Conservation (phyloP, 2,329 filamentous ascomycete species). For the Tricladium varicosporioides region DNA sequence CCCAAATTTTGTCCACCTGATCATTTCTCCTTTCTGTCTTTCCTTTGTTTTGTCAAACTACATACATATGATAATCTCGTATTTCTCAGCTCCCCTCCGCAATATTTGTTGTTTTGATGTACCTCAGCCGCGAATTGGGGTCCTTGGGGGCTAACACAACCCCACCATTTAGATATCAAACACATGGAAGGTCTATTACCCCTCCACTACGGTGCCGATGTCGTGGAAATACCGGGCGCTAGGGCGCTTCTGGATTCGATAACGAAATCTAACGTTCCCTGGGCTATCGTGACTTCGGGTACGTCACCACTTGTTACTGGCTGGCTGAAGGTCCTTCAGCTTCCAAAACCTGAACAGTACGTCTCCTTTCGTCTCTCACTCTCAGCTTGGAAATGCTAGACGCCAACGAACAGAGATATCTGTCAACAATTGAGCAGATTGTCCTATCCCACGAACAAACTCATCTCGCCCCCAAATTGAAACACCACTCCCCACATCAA, state of each 20-base stretch:
- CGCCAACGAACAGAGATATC: too few species aligned
- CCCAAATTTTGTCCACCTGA: neutral
- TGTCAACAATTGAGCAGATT: too few species aligned
- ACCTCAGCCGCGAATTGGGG: constrained; percentile 8
- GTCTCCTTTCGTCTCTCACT: too few species aligned
- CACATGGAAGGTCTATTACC: constrained; percentile 78
- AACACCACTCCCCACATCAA: too few species aligned
- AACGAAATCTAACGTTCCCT: constrained; percentile 53
- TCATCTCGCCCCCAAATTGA: too few species aligned
- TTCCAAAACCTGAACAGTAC: constrained; percentile 59
- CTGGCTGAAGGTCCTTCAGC: constrained; percentile 66
- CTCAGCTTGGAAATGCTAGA: too few species aligned
- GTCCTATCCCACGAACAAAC: too few species aligned
- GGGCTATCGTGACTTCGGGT: constrained; percentile 85
- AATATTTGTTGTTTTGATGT: constrained; percentile 3
- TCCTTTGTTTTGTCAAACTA: neutral
- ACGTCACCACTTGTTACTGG: constrained; percentile 66
- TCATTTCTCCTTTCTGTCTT: neutral
- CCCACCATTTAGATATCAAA: constrained; percentile 62
- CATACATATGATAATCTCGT: constrained; percentile 9
- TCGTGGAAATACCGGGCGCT: constrained; percentile 82
- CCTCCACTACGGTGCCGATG: constrained; percentile 71
- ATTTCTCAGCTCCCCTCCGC: constrained; percentile 11
- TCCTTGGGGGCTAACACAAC: constrained; percentile 5
- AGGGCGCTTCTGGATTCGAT: constrained; percentile 67